Base-by-base conservation (phyloP, 495 filamentous ascomycete genomes). In the Talaromyces adpressus region DNA sequence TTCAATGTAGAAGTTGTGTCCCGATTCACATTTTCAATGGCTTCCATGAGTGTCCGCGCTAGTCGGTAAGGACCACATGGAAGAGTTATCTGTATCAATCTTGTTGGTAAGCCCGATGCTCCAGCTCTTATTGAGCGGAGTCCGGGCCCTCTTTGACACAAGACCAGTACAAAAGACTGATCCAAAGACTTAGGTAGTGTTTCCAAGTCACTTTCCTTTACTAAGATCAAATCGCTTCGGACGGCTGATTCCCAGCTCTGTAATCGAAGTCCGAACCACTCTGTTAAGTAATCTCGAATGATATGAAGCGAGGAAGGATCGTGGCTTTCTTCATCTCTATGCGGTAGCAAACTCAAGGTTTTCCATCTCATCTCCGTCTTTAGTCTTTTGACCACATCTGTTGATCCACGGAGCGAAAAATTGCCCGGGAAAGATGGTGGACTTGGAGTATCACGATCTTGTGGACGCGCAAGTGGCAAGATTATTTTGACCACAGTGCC, bases 401-500 rank as follows among this genome's bases (percentile, higher is more conserved):
- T 41, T 16, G 36, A 16, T 41, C 36, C 36, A 41, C 36, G 36
- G 12, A n/a, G 36, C 14, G 14, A 41, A 41, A 41, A 41, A 41
- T 41, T 41, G 36, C 36, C n/a, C 14, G 36, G 32, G 1, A 36
- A 41, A 41, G 14, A 16, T 16, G 36, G 36, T 16, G 36, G 36
- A 41, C 36, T 41, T 41, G 36, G 36, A 41, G 36, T 41, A 16
- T 41, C 36, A 4, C 14, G 36, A 41, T 16, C 2, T 9, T 41
- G 36, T 41, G 36, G 36, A 16, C 36, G 36, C 6, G 70, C 71
- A 7, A 85, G 59, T 2, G 78, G 82, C 11, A 84, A 65, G 9
- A 72, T 74, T 1, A 85, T 76, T 16, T 72, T 78, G 2, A 86
- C 79, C 23, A 76, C 73, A 7, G 83, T 85, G 18, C 83, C 83